These are phyloP conservation scores for Kentomonas sorsogonicus DNA, from an alignment of 208 protist species.

Conservation along the genomic window DNA sequence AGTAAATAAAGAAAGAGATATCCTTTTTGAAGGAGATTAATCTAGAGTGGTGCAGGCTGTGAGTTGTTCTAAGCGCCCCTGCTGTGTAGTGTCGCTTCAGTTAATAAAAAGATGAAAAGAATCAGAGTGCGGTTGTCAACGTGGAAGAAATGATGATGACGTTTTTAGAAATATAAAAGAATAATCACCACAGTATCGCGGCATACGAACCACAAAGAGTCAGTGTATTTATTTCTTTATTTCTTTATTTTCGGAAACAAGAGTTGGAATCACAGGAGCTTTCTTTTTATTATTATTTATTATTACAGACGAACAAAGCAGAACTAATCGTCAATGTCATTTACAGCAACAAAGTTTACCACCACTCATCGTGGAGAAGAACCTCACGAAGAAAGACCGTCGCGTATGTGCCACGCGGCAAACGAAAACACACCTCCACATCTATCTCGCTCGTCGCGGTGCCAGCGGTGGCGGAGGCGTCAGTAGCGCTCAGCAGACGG, in stretches of 20 bases:
- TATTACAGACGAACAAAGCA: not conserved
- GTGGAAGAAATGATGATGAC: constrained; percentile 4
- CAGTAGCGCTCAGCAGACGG: too few species aligned
- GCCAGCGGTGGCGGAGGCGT: too few species aligned
- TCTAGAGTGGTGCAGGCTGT: not conserved
- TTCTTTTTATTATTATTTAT: not conserved
- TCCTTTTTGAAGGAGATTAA: too few species aligned
- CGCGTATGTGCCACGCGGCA: constrained; percentile 81
- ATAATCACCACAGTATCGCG: not conserved
- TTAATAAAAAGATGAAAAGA: not conserved
- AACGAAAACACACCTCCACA: constrained; percentile 37
- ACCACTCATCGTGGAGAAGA: constrained; percentile 57
- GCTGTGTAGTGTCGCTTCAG: not conserved
- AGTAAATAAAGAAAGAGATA: not conserved
- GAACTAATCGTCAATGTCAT: not conserved
- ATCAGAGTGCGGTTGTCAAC: not conserved
- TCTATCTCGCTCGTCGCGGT: not conserved
- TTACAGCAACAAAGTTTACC: constrained; percentile 17
- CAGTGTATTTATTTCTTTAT: not conserved
- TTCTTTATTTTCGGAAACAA: not conserved
- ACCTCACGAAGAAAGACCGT: constrained; percentile 77
- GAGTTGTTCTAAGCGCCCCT: not conserved
- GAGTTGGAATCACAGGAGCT: not conserved
- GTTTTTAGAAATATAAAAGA: not conserved
- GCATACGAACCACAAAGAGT: not conserved